Base-by-base conservation (phyloP, 2,329 filamentous ascomycete species). In the Stagonosporopsis rhizophila region DNA sequence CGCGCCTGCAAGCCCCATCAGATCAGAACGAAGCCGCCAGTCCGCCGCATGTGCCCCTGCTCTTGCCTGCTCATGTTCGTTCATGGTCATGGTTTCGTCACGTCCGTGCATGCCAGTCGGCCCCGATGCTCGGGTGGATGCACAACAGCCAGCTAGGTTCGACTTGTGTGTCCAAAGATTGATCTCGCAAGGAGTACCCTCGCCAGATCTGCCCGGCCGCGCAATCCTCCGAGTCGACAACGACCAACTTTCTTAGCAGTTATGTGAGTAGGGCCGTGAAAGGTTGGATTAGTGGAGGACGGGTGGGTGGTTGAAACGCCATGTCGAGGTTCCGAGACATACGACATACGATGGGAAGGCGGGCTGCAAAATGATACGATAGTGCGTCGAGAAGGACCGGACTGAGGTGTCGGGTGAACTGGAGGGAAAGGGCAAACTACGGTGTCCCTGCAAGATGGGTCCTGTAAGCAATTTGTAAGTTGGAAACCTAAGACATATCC, bases 141-240 rank as follows among this genome's bases (percentile, higher is more conserved):
- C 30, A 32, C 30, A 32, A 32, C 2, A n/a, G 14, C 30, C 7
- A n/a, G 14, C 30, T 7, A 32, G 30, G 4, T n/a, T 7, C 14
- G 30, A 32, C 6, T 32, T 4, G 30, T 2, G 30, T 15, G 7
- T 32, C 32, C 15, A 41, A 50, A 34, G 27, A 38, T 44, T 40
- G 27, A 38, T 12, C 38, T 19, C 14, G 32, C 45, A 49, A 39
- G 52, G 40, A 40, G 45, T 32, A 40, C 39, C 39, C 45, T 44
- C 44, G 40, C 40, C 40, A 51, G 38, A 42, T 50, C 28, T 50
- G 28, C 37, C 38, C 39, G 39, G 32, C 22, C 23, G 8, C 25
- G 25, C 20, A 27, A 44, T 51, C 48, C 40, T 44, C 32, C 30
- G 35, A 38, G 8, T 12, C 11, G 17, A 20, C 35, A 38, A 38